Percentiles rank a stretch among this genome's conserved stretches.
These are phyloP conservation scores for Rhododendron simsii DNA, from an alignment of 148 eudicot genomes.

Conservation along the genomic window DNA sequence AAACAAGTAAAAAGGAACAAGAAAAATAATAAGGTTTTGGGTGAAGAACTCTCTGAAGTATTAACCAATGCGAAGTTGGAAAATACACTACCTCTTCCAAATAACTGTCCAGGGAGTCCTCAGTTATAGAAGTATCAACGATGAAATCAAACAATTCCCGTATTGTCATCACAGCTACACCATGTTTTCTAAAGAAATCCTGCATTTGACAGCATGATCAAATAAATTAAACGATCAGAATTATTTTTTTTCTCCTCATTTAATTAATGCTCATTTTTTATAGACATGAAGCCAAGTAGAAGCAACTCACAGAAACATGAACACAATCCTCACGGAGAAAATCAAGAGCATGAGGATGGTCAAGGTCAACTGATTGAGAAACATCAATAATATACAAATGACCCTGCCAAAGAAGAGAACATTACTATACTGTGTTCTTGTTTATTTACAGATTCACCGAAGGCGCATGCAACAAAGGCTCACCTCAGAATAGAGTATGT, in stretches of 20 bases:
- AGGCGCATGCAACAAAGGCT: neutral
- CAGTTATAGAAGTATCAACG: constrained; percentile 74
- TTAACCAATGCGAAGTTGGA: neutral
- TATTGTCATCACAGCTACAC: constrained; percentile 90
- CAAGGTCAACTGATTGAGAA: constrained; percentile 97
- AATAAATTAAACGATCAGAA: neutral
- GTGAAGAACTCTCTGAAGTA: neutral
- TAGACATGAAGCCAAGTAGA: constrained; percentile 3
- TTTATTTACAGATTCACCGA: neutral
- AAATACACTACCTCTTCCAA: constrained; percentile 64
- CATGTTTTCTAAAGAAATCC: constrained; percentile 85
- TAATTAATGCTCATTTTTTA: neutral
- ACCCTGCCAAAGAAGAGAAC: constrained; percentile 47
- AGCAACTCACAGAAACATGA: constrained; percentile 69
- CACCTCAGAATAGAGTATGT: constrained; percentile 86
- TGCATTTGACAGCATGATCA: constrained; percentile 28
- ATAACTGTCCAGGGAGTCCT: constrained; percentile 73
- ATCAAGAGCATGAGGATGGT: constrained; percentile 92
- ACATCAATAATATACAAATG: constrained; percentile 93
- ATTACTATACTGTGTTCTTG: neutral
- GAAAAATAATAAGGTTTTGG: neutral
- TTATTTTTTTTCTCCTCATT: neutral
- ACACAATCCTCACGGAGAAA: constrained; percentile 85
- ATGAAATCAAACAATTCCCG: constrained; percentile 91
- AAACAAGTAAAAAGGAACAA: neutral